These are phyloP conservation scores for Magnolia kwangsiensis DNA, from an alignment of 164 flowering plant species.

Conservation along the genomic window DNA sequence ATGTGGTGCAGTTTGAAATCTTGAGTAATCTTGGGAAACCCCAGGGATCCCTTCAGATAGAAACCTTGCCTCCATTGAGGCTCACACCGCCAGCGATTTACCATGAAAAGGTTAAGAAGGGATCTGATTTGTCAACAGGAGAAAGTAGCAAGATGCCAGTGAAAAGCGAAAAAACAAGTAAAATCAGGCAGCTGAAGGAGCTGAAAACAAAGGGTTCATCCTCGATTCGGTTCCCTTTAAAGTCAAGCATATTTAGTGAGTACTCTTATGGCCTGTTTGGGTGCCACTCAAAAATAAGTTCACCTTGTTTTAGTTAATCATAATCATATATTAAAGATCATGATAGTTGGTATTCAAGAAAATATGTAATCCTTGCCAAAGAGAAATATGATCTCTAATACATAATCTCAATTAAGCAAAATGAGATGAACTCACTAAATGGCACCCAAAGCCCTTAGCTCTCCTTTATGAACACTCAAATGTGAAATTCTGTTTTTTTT, in stretches of 20 bases:
- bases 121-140: slow-evolving; percentile 36
- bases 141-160: slow-evolving; percentile 46
- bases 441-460: too few species aligned
- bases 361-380: too few species aligned
- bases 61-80: slow-evolving; percentile 67
- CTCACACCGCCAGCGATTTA: slow-evolving; percentile 96
- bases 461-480: background rate
- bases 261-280: slow-evolving; percentile 1
- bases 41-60: slow-evolving; percentile 48
- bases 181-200: slow-evolving; percentile 47
- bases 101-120: slow-evolving; percentile 87
- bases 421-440: too few species aligned
- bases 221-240: slow-evolving; percentile 64
- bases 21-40: slow-evolving; percentile 63
- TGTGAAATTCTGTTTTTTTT: too few species aligned
- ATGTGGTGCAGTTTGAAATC: slow-evolving; percentile 76
- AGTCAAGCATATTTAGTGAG: slow-evolving; percentile 74
- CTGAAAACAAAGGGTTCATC: slow-evolving; percentile 55
- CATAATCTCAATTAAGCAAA: background rate
- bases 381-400: too few species aligned
- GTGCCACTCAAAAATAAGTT: too few species aligned
- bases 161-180: slow-evolving; percentile 42
- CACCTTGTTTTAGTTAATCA: too few species aligned
- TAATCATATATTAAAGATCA: too few species aligned
- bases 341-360: too few species aligned